Evolutionary conservation across 129 eudicot genomes (phyloP).

Genomic region (Saussurea involucrata): DNA sequence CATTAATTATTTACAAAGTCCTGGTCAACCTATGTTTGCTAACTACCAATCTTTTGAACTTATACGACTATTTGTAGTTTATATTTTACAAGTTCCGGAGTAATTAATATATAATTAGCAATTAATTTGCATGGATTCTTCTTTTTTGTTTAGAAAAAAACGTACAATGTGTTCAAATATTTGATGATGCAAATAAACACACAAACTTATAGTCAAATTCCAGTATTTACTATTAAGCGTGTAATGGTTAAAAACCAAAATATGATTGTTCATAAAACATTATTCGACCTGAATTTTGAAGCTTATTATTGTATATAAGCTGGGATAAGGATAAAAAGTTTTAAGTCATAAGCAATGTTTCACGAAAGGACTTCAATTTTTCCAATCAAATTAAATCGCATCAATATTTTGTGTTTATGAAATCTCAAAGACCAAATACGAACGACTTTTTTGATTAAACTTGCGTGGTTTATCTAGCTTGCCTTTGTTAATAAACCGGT

Average conservation of each 20-base stretch:
- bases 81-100: neutral
- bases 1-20: neutral
- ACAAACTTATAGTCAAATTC: neutral
- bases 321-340: neutral
- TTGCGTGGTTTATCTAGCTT: too few relatives aligned
- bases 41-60: neutral
- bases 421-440: neutral
- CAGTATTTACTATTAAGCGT: neutral
- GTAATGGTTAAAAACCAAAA: too few relatives aligned
- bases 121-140: neutral
- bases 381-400: too few relatives aligned
- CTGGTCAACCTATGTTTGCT: conserved; percentile 1
- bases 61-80: neutral
- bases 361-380: neutral
- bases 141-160: neutral
- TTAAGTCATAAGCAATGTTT: neutral
- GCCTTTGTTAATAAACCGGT: too few relatives aligned
- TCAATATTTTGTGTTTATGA: neutral
- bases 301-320: neutral
- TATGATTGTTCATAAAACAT: too few relatives aligned
- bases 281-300: neutral
- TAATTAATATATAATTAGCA: neutral
- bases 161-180: neutral
- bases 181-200: neutral
- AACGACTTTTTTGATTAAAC: neutral